Base-by-base conservation (phyloP, 495 filamentous ascomycete genomes). In the Lentithecium fluviatile region DNA sequence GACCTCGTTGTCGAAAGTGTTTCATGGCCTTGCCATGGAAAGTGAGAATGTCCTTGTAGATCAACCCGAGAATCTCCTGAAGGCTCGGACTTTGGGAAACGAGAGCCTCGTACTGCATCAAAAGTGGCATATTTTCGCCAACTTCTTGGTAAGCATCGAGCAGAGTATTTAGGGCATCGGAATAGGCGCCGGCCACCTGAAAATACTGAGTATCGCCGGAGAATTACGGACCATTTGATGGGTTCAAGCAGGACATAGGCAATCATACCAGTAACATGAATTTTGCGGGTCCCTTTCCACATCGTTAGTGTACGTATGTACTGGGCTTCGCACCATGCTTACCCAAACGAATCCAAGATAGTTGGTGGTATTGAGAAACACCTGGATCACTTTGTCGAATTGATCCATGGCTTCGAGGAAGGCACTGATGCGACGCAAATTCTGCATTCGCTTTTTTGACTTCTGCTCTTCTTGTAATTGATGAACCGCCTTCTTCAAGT, bases 371-470 rank as follows among this genome's bases (percentile, higher is more conserved):
- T 77, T 74, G 5, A 69, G 43, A 45, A 75, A 75, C 0, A 77
- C 68, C n/a, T 78, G 68, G n/a, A 77, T 61, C 10, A 76, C 66
- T 49, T 67, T 70, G 11, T 72, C 71, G 52, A 71, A 79, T 50
- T 77, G 69, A 2, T 67, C 62, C 58, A 81, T 78, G 2, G 70
- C 73, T 32, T 75, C 70, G 1, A 81, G 58, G 45, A 78, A 79
- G 15, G 68, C 56, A 36, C 29, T 10, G 15, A 53, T 0, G 3
- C 40, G 40, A 15, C 15, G 13, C 40, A 43, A 43, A 13, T 43
- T 43, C 40, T 43, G 12, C 1, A 72, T 74, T 38, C 58, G 25
- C 4, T 40, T 24, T 2, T 21, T 17, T 5, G 12, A n/a, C 15
- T 21, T n/a, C 17, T 53, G 32, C 1, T 43, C 19, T 3, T 43